Evolutionary conservation across 306 rosid genomes (phyloP).

Genomic region (Glycine tomentella): DNA sequence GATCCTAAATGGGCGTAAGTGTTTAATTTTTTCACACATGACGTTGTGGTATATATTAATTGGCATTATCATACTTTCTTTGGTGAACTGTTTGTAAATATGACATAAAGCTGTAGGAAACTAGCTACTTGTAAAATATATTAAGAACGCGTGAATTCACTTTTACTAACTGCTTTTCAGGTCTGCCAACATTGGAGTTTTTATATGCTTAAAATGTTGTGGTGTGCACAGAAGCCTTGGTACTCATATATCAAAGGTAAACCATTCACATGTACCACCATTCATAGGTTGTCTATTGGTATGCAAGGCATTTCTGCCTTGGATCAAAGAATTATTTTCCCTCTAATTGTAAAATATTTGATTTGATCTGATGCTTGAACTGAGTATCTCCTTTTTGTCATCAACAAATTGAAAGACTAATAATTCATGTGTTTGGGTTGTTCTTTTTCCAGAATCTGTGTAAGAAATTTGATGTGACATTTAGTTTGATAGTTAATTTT

Average conservation of each 20-base stretch:
- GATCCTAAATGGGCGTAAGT: conserved; percentile 99
- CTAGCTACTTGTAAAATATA: conserved; percentile 24
- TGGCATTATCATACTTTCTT: conserved; percentile 22
- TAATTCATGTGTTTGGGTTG: conserved; percentile 27
- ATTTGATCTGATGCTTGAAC: conserved; percentile 11
- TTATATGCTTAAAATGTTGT: conserved; percentile 94
- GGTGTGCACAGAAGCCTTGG: conserved; percentile 98
- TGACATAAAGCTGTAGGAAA: conserved; percentile 40
- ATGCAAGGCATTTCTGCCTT: conserved; percentile 27
- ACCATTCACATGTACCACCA: conserved; percentile 14
- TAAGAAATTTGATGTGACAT: neutral
- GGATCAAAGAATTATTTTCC: neutral
- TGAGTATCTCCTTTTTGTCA: conserved; percentile 20
- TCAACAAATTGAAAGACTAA: conserved; percentile 31
- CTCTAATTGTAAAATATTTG: neutral
- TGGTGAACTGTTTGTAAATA: conserved; percentile 36
- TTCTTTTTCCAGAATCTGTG: conserved; percentile 36
- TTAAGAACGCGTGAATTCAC: neutral
- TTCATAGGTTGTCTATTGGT: conserved; percentile 36
- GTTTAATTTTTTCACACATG: neutral
- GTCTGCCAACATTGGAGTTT: conserved; percentile 97
- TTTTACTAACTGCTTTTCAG: conserved; percentile 58
- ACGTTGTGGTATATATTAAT: conserved; percentile 24
- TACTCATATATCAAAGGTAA: conserved; percentile 95
- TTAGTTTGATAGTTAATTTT: neutral